Evolutionary conservation across 2,329 filamentous ascomycete genomes (phyloP).

Genomic region (Aspergillus sp.): DNA sequence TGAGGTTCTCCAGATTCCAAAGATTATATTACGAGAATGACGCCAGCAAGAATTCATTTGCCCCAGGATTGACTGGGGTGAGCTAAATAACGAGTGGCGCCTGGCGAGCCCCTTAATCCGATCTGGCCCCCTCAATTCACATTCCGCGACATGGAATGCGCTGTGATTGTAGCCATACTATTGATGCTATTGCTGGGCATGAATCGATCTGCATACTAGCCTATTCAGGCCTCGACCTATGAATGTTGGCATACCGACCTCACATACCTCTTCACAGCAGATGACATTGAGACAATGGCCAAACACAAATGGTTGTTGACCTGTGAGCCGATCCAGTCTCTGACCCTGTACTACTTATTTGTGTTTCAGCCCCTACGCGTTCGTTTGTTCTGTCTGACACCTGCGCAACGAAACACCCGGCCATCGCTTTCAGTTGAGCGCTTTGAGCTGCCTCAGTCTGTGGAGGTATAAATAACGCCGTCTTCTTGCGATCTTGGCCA

Average conservation of each 20-base stretch:
- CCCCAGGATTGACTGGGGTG: too few relatives aligned
- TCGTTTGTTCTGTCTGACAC: neutral
- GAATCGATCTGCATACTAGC: neutral
- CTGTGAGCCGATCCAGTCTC: neutral
- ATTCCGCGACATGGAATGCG: neutral
- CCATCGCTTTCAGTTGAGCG: neutral
- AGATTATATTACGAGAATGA: neutral
- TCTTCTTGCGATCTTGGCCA: neutral
- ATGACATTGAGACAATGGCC: neutral
- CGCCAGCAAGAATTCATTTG: neutral
- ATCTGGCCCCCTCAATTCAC: neutral
- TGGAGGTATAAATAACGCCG: neutral
- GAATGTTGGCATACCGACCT: neutral
- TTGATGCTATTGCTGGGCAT: neutral
- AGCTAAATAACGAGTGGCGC: too few relatives aligned
- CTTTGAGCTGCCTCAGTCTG: neutral
- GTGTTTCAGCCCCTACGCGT: neutral
- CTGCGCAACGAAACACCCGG: neutral
- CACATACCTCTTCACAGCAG: neutral
- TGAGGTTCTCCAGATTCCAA: neutral
- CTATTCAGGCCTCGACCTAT: neutral
- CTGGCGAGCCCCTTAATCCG: too few relatives aligned
- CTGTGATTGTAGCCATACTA: too few relatives aligned
- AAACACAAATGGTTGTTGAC: neutral
- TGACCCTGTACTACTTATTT: conserved; percentile 1